Evolutionary conservation across 805 yeast genomes (phyloP), one percentile per base, ranked within the genome.

Genomic region (Candida arabinofermentans): DNA sequence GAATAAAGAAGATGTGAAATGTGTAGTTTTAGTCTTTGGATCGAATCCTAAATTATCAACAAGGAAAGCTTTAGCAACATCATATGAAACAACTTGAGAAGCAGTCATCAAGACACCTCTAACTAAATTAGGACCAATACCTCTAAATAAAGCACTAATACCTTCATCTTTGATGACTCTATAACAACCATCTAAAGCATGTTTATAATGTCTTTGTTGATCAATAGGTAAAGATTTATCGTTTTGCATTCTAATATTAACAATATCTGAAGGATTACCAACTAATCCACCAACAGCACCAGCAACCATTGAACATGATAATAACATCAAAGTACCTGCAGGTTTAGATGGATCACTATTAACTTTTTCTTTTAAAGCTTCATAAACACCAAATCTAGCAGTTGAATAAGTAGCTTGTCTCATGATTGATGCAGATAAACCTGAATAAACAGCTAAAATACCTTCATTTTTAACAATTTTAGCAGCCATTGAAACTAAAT

Each of bases 351-450:
- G 50, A 24, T 74, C 70, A 12, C 62, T 62, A 26, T 70, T 65
- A 23, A 70, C 62, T 24, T 64, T 61, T 34, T 81, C 87, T 54
- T 87, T 87, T 54, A 86, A 67, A 44, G 69, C 70, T 59, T 87
- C 96, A 61, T 87, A 87, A n/a, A 81, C 77, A 32, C 96, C 96
- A 55, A 87, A 87, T 57, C 96, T 70, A 1, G 88, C 81, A 2
- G 95, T 81, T 1, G 95, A 86, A 59, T 88, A 87, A 2, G 96
- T 86, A 2, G 87, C 93, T 63, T 88, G 96, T 58, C 96, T 77
- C 42, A 87, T 66, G 31, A 88, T 61, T 2, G 93, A 83, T 1
- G 96, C 96, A 42, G 86, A 77, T 31, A 87, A 69, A 1, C 96
- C 96, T 1, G 86, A 77, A 57, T 88, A 87, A n/a, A 85, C 71